Evolutionary conservation across 306 rosid species (phyloP), one percentile per base, ranked within the genome.

Genomic region (Rosa rugosa): DNA sequence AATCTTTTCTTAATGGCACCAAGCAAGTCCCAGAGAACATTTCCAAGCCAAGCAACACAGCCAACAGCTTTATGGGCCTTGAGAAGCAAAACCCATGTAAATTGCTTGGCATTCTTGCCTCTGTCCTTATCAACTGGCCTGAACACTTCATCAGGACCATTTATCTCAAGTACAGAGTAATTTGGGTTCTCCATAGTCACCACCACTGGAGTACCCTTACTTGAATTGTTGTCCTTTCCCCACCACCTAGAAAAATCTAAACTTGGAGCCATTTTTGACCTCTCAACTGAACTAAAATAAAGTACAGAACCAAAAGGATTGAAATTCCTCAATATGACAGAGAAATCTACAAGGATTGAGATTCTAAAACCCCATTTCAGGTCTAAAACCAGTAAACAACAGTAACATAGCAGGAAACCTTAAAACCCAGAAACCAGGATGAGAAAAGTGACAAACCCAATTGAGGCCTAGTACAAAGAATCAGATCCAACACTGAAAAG

Each of bases 131-230:
- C 88, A 76, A 88, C 78, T 50, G 81, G 84, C 73, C 79, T 86
- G 68, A 88, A 88, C 74, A 87, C 92, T 10, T 83, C 63, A 75
- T 88, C 90, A 5, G 88, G 87, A 11, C 83, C 78, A 79, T 84
- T 81, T 65, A 89, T 83, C 79, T 89, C 81, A 12, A 88, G 80
- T 9, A 88, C 81, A 20, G 92, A 88, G 86, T 88, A 88, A 71
- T 82, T 88, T 60, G 85, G 88, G 57, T 86, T 88, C 73, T 86
- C 88, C 87, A 89, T 89, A 22, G 90, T 86, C 50, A 89, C 92
- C 79, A 89, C 90, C 62, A 89, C 90, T 36, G 87, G 87, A 72
- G 83, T 83, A 0, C 90, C 88, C 81, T 81, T 86, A 51, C 77
- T 82, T 45, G 83, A 63, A 75, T 31, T 71, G 7, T 20, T 67